Base-by-base conservation (phyloP, 129 eudicot genomes). In the Glebionis coronaria region DNA sequence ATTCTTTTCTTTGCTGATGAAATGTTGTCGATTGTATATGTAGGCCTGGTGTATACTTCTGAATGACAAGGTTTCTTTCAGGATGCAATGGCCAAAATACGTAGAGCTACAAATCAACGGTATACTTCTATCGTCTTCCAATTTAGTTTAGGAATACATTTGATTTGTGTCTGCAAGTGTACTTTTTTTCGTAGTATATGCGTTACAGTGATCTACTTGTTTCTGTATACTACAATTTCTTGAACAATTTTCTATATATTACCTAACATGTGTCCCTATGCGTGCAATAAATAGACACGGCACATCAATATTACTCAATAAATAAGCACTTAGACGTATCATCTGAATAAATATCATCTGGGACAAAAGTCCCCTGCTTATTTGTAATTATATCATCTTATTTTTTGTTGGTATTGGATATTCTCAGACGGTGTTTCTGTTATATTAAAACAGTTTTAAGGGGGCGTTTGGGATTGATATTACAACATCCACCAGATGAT, bases 11-110 rank as follows among this genome's bases (percentile, higher is more conserved):
- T 31, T 72, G 78, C 45, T 78, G 38, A 56, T 69, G 38, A 63
- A 66, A 44, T 56, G 19, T 12, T 29, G 68, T 46, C 28, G 50
- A 45, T 47, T 51, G 44, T 79, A 50, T 72, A 3, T 78, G 62
- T 62, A 88, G 98, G 96, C 90, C 10, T 92, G 98, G 98, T 92
- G 98, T 80, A 88, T 92, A 84, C 96, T 92, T 75, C 84, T 92
- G 58, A 92, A 92, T 76, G 98, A 92, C 81, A 92, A 92, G 82
- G 98, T 92, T 71, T 76, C 79, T 4, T 92, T 82, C 77, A 88
- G 98, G 86, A 84, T 92, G 90, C 96, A 92, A 70, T 92, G 98
- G 98, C 98, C 92, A 54, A 96, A 82, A 72, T 86, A 71, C 72
- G 95, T 90, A 38, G 96, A 92, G 71, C 77, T 92, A 61, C 98